Evolutionary conservation across 331 rosid species (phyloP).

Genomic region (Prunus yedoensis): DNA sequence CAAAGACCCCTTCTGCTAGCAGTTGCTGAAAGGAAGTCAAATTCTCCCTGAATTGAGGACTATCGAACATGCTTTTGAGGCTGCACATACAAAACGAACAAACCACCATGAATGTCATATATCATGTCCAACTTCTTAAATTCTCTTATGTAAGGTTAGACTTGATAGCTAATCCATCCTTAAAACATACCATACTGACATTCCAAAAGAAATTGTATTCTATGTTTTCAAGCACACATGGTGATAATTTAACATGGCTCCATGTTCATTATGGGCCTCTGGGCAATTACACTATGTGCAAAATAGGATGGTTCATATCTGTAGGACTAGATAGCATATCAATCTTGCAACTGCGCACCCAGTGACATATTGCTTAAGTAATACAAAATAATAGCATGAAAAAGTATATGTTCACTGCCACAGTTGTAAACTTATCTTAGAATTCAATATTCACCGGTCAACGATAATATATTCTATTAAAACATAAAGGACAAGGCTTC

Average conservation of each 20-base stretch:
- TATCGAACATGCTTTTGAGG: constrained; percentile 68
- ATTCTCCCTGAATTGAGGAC: constrained; percentile 83
- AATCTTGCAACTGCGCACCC: constrained; percentile 5
- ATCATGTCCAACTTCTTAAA: background rate
- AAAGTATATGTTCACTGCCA: background rate
- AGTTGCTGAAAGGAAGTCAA: constrained; percentile 80
- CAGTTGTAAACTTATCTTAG: background rate
- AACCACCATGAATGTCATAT: constrained; percentile 22
- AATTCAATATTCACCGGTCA: constrained; percentile 5
- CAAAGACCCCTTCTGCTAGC: constrained; percentile 81
- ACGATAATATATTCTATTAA: background rate
- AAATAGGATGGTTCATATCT: constrained; percentile 10
- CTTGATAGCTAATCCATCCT: background rate
- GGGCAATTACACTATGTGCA: background rate
- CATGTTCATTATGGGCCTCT: background rate
- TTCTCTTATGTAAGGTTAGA: background rate
- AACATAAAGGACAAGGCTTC: constrained; percentile 31
- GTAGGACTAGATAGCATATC: background rate
- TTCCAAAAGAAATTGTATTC: background rate
- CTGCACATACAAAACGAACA: constrained; percentile 50
- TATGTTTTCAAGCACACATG: background rate
- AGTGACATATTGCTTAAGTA: background rate
- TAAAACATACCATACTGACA: background rate
- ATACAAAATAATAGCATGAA: background rate
- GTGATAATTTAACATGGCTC: background rate